Evolutionary conservation across 305 asterid genomes (phyloP).

Genomic region (Ilex paraguariensis): DNA sequence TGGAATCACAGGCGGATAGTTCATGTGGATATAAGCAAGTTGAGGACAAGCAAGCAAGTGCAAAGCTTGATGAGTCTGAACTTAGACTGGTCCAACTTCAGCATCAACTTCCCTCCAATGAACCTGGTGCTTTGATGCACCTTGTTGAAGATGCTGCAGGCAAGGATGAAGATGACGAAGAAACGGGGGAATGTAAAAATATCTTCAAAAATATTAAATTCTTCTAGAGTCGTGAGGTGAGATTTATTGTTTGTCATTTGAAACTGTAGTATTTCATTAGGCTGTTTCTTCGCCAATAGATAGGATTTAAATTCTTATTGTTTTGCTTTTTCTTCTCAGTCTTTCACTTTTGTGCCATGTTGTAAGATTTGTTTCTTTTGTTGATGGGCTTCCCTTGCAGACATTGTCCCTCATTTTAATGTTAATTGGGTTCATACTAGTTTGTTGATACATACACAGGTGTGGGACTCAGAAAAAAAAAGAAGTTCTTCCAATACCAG

Average conservation of each 20-base stretch:
- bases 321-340: background rate
- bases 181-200: slow-evolving; percentile 60
- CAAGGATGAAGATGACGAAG: slow-evolving; percentile 69
- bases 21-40: slow-evolving; percentile 29
- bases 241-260: slow-evolving; percentile 3
- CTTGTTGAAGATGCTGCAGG: slow-evolving; percentile 50
- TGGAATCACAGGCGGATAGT: slow-evolving; percentile 26
- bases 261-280: too few species aligned
- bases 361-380: background rate
- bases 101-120: slow-evolving; percentile 79
- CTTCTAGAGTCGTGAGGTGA: slow-evolving; percentile 91
- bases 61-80: slow-evolving; percentile 55
- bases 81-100: slow-evolving; percentile 86
- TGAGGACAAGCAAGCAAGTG: slow-evolving; percentile 27
- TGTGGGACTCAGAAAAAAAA: too few species aligned
- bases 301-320: too few species aligned
- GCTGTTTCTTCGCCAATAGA: too few species aligned
- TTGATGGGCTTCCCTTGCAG: too few species aligned
- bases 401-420: too few species aligned
- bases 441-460: too few species aligned
- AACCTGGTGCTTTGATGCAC: slow-evolving; percentile 84
- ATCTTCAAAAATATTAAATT: slow-evolving; percentile 70
- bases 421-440: too few species aligned
- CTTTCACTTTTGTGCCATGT: background rate
- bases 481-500: slow-evolving; percentile 89